phyloP scores from a whole-genome alignment of 2,329 filamentous ascomycete species.

The Cladosporium sp. region DNA sequence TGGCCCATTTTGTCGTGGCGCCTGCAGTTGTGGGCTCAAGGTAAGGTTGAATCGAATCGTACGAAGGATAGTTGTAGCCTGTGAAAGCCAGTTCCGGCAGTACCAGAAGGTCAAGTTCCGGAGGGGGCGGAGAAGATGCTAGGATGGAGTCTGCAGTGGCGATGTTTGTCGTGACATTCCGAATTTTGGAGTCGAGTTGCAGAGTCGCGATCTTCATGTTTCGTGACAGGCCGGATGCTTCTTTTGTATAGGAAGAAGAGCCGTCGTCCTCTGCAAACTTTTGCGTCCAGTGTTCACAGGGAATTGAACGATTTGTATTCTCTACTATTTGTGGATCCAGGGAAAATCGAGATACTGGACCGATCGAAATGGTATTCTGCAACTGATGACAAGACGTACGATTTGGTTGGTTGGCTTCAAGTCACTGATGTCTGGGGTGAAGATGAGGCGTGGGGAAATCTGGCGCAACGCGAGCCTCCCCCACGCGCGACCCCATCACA shows the following conservation, averaged over 20 bases:
- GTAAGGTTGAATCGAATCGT: slow-evolving; percentile 60
- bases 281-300: too few relatives aligned
- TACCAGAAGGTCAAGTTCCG: slow-evolving; percentile 61
- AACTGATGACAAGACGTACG: too few relatives aligned
- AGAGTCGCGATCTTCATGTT: slow-evolving; percentile 62
- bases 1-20: slow-evolving; percentile 65
- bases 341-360: too few relatives aligned
- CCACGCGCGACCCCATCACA: too few relatives aligned
- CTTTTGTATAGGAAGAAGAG: neutral
- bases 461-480: too few relatives aligned
- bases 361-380: too few relatives aligned
- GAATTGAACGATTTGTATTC: too few relatives aligned
- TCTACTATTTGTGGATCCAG: too few relatives aligned
- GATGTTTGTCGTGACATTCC: slow-evolving; percentile 64
- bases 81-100: slow-evolving; percentile 70
- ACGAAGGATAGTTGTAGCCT: slow-evolving; percentile 73
- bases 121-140: slow-evolving; percentile 31
- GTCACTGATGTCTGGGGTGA: too few relatives aligned
- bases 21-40: slow-evolving; percentile 63
- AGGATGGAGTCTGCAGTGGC: slow-evolving; percentile 61
- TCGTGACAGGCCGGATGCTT: neutral
- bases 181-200: slow-evolving; percentile 67
- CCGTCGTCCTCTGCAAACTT: neutral
- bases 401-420: too few relatives aligned
- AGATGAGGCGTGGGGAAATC: too few relatives aligned